Base-by-base conservation (phyloP, 805 yeast genomes). In the Ogataea glucozyma region DNA sequence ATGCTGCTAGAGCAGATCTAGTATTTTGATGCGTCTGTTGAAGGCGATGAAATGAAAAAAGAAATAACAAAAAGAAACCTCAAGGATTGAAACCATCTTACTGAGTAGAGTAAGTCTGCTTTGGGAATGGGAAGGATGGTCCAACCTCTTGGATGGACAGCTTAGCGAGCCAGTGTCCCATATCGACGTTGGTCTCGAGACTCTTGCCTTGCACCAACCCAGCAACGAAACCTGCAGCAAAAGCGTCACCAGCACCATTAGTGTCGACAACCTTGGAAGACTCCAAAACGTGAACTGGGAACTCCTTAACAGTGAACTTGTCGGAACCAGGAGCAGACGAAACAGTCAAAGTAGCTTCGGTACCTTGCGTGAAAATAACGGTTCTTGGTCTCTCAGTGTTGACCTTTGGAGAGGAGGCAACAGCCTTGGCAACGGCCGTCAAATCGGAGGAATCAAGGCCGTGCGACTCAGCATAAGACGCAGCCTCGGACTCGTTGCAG, bases 161-260 rank as follows among this genome's bases (percentile, higher is more conserved):
- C 53, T 88, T 75, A 47, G 99, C 99, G 54, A 95, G 82, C 97
- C 98, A 90, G 72, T 91, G 98, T 53, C 97, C 98, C 66, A 83
- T 78, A 56, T 84, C 88, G 49, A 91, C 75, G 41, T 77, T 60
- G 31, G 81, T 72, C 18, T 70, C 70, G 44, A 88, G 63, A 21
- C 76, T 56, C 65, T 85, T 80, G 52, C 83, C 88, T 66, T 82
- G 71, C 43, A 88, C 95, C 53, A 90, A 71, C 45, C 90, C 93
- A 48, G 96, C 96, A 51, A 89, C 69, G 67, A 91, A 90, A 46
- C 98, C 98, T 59, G 93, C 95, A 43, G 97, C 98, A 63, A 91
- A 91, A 11, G 97, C 97, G 65, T 91, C 97, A 68, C 98, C 98
- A 35, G 98, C 98, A 73, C 99, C 99, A 72, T 91, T 93, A 61